These are phyloP conservation scores for Aspergillus conjunctus DNA, from an alignment of 495 filamentous ascomycete species.

Conservation along the genomic window DNA sequence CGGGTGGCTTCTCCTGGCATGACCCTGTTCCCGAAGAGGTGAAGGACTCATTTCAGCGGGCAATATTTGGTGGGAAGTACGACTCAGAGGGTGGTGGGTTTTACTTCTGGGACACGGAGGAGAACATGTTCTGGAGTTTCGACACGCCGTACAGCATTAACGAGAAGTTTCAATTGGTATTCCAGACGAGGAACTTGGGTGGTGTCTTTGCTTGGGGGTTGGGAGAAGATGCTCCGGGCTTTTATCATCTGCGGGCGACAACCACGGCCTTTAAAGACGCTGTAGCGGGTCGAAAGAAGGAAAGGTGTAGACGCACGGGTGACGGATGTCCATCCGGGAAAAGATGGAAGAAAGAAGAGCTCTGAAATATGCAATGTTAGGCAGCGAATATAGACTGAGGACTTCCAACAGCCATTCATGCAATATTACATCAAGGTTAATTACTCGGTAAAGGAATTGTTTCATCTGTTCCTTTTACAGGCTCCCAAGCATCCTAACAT, in stretches of 20 bases:
- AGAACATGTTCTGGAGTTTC: slow-evolving; percentile 72
- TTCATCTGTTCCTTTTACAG: too few species aligned
- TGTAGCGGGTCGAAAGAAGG: too few species aligned
- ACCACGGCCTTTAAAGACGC: not conserved
- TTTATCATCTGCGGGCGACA: slow-evolving; percentile 56
- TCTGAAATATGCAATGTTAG: too few species aligned
- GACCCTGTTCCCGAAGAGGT: slow-evolving; percentile 33
- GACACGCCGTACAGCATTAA: slow-evolving; percentile 64
- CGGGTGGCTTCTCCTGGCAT: slow-evolving; percentile 45
- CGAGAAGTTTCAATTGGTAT: slow-evolving; percentile 62
- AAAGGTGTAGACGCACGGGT: too few species aligned
- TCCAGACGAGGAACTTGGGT: slow-evolving; percentile 59
- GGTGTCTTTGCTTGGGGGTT: slow-evolving; percentile 77
- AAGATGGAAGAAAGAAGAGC: too few species aligned
- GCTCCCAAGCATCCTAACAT: too few species aligned
- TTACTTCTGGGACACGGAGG: slow-evolving; percentile 65
- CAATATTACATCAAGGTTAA: too few species aligned
- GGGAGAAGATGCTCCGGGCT: slow-evolving; percentile 67
- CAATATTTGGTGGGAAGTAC: slow-evolving; percentile 53
- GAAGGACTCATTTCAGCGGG: slow-evolving; percentile 46
- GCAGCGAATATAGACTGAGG: too few species aligned
- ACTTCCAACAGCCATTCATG: too few species aligned
- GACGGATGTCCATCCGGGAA: too few species aligned
- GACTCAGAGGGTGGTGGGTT: slow-evolving; percentile 63
- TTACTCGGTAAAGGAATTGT: too few species aligned